phyloP scores from a whole-genome alignment of 176 grass and related monocot genomes.

The Lolium multiflorum region DNA sequence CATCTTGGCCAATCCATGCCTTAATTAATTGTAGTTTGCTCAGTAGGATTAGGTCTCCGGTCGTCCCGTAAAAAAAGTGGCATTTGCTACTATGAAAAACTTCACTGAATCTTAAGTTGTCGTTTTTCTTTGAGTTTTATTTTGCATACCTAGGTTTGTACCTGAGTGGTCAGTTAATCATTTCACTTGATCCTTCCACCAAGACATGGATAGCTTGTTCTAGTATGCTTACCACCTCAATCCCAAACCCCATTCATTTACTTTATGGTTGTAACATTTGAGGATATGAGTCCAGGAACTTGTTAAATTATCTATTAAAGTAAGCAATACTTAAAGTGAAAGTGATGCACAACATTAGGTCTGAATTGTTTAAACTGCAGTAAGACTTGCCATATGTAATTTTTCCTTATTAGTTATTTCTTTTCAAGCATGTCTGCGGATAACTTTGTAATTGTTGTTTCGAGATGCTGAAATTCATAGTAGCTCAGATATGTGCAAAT shows the following conservation, averaged over 20 bases:
- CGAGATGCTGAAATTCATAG: constrained; percentile 10
- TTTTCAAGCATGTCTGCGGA: neutral
- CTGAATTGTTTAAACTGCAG: neutral
- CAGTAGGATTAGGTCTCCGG: neutral
- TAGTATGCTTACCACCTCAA: neutral
- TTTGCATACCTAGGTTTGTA: neutral
- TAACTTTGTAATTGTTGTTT: neutral
- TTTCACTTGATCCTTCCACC: neutral
- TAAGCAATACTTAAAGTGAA: neutral
- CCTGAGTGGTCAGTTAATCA: neutral
- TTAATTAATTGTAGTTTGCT: neutral
- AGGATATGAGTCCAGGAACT: constrained; percentile 13
- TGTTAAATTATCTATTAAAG: neutral
- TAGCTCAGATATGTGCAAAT: constrained; percentile 38
- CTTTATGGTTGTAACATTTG: neutral
- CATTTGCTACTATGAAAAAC: neutral
- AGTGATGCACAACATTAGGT: neutral
- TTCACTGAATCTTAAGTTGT: neutral
- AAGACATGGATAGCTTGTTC: constrained; percentile 3
- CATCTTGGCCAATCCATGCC: neutral
- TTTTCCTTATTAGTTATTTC: constrained; percentile 1
- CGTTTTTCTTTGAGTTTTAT: neutral
- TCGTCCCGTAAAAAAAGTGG: neutral
- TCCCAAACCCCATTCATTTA: neutral
- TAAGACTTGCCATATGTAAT: neutral